Evolutionary conservation across 768 basidiomycete genomes (phyloP).

Genomic region (Boletus sp.): DNA sequence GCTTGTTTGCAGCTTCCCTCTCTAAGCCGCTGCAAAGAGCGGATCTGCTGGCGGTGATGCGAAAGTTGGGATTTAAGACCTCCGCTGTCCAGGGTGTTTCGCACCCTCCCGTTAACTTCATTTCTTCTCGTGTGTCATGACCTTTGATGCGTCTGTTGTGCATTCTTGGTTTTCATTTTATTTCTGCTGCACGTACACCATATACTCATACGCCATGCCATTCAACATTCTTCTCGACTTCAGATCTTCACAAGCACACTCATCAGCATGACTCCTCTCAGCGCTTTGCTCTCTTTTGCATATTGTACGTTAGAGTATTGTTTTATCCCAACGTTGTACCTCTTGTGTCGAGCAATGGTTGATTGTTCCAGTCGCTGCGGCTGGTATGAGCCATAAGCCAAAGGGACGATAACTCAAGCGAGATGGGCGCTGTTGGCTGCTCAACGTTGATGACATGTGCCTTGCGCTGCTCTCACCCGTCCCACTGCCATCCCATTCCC

Average conservation of each 20-base stretch:
- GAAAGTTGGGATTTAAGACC: conserved; percentile 88
- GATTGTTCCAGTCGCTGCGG: not conserved
- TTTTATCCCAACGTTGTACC: conserved; percentile 19
- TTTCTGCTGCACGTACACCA: conserved; percentile 31
- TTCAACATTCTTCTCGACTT: conserved; percentile 24
- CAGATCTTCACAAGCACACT: conserved; percentile 27
- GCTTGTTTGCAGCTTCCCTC: conserved; percentile 76
- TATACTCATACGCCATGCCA: conserved; percentile 35
- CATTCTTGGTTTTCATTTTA: conserved; percentile 26
- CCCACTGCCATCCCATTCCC: not conserved
- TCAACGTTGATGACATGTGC: conserved; percentile 2
- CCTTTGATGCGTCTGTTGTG: conserved; percentile 16
- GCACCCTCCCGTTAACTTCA: conserved; percentile 48
- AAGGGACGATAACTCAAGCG: conserved; percentile 10
- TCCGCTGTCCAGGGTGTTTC: conserved; percentile 61
- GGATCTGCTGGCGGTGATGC: conserved; percentile 77
- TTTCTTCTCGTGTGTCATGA: conserved; percentile 36
- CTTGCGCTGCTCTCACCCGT: not conserved
- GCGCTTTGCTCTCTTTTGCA: conserved; percentile 32
- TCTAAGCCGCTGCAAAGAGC: conserved; percentile 88
- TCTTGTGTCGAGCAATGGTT: conserved; percentile 1
- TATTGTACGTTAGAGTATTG: conserved; percentile 45
- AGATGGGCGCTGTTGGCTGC: conserved; percentile 22
- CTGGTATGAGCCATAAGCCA: not conserved
- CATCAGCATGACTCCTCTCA: conserved; percentile 25